phyloP scores from a whole-genome alignment of 164 flowering plant genomes.

The Tetracentron sinense region DNA sequence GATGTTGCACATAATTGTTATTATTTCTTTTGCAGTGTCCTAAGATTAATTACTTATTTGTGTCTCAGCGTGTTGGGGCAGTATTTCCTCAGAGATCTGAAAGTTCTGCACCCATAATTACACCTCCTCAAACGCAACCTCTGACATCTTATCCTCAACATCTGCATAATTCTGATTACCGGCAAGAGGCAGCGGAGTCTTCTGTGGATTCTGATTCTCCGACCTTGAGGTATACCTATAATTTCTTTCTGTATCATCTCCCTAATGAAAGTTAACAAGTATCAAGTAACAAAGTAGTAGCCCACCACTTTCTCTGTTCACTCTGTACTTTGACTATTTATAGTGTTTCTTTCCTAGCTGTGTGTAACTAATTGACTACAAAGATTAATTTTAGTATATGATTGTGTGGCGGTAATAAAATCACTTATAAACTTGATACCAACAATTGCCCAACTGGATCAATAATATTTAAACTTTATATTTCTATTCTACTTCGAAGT shows the following conservation, averaged over 20 bases:
- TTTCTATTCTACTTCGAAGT: no score
- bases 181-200: slow-evolving; percentile 54
- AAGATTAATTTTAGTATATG: not conserved
- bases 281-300: no score
- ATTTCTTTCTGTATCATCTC: no score
- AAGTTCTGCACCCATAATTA: slow-evolving; percentile 73
- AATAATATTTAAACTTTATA: no score
- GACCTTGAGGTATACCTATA: slow-evolving; percentile 64
- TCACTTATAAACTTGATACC: no score
- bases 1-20: not conserved
- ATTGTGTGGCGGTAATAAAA: not conserved
- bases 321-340: not conserved
- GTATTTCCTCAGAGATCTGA: slow-evolving; percentile 90
- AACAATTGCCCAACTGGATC: no score
- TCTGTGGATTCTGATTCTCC: slow-evolving; percentile 80
- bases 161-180: slow-evolving; percentile 43
- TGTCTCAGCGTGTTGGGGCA: slow-evolving; percentile 92
- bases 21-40: slow-evolving; percentile 2
- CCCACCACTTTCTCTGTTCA: no score
- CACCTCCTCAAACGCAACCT: slow-evolving; percentile 89
- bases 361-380: not conserved
- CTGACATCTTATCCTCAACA: slow-evolving; percentile 64
- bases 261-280: slow-evolving; percentile 1
- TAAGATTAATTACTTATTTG: not conserved
- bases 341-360: not conserved